Conservation (phyloP, 2,329 filamentous ascomycete species). For the Byssochlamys sp. region DNA sequence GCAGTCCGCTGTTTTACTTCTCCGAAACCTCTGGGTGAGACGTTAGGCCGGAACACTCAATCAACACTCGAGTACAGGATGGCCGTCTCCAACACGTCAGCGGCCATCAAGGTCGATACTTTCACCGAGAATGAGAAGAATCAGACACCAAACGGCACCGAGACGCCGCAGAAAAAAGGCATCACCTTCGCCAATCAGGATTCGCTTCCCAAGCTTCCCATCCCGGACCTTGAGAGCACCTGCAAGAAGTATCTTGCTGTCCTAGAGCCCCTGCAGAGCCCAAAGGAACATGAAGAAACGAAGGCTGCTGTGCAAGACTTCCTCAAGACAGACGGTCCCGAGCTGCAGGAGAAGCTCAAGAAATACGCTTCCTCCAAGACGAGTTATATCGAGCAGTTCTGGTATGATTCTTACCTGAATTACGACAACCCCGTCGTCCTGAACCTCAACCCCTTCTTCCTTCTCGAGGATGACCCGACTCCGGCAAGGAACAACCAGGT, state of each 20-base stretch:
- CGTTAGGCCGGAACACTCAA: slow-evolving; percentile 38
- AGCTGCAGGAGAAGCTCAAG: slow-evolving; percentile 79
- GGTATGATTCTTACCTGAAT: slow-evolving; percentile 98
- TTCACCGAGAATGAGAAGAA: background rate
- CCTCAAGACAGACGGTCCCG: slow-evolving; percentile 66
- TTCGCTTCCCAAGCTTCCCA: slow-evolving; percentile 79
- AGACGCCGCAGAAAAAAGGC: slow-evolving; percentile 47
- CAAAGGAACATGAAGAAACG: slow-evolving; percentile 74
- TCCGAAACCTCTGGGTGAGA: slow-evolving; percentile 64
- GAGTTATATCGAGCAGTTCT: slow-evolving; percentile 98
- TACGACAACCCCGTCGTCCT: slow-evolving; percentile 95
- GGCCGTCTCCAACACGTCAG: slow-evolving; percentile 5
- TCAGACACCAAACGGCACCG: slow-evolving; percentile 32
- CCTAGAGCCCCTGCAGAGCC: slow-evolving; percentile 68
- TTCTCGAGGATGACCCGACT: slow-evolving; percentile 93
- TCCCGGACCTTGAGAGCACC: slow-evolving; percentile 73
- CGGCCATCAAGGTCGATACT: slow-evolving; percentile 21
- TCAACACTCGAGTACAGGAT: slow-evolving; percentile 16
- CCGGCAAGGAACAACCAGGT: slow-evolving; percentile 94
- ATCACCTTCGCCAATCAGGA: slow-evolving; percentile 87
- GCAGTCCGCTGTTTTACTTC: slow-evolving; percentile 62
- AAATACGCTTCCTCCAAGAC: slow-evolving; percentile 82
- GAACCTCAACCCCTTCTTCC: slow-evolving; percentile 94
- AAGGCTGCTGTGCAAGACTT: slow-evolving; percentile 74
- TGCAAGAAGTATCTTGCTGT: slow-evolving; percentile 70